Conservation (phyloP, 768 basidiomycete genomes). For the Daedalea quercina region DNA sequence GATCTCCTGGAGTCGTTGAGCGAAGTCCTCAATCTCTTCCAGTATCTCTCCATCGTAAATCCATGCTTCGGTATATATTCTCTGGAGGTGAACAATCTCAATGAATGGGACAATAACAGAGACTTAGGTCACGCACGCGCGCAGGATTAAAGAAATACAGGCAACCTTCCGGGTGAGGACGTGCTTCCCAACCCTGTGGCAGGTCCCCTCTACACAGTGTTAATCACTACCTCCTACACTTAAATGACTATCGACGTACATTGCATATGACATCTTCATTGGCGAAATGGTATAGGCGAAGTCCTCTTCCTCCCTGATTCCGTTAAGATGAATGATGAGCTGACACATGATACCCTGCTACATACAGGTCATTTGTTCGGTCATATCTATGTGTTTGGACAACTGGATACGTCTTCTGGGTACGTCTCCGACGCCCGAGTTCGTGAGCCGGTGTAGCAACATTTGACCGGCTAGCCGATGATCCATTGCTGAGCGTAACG, state of each 20-base stretch:
- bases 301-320: neutral
- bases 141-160: constrained; percentile 48
- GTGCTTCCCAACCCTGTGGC: constrained; percentile 33
- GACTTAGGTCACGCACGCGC: constrained; percentile 26
- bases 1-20: constrained; percentile 13
- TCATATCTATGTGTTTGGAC: neutral
- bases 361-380: neutral
- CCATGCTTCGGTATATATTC: constrained; percentile 49
- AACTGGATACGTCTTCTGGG: neutral
- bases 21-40: constrained; percentile 30
- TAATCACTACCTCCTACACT: neutral
- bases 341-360: neutral
- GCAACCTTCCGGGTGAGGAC: constrained; percentile 54
- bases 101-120: neutral
- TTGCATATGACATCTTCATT: constrained; percentile 3
- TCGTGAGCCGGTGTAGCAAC: neutral
- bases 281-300: constrained; percentile 4
- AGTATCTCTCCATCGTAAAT: constrained; percentile 33
- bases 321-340: neutral
- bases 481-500: neutral
- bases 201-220: constrained; percentile 3
- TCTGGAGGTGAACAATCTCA: constrained; percentile 24
- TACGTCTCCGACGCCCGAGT: neutral
- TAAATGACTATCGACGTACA: neutral
- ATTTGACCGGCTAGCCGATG: neutral